A percentile compares a stretch with the other conserved stretches of the same genome.
Conservation (phyloP, 2,329 filamentous ascomycete genomes). For the Hypoxylon sp. region DNA sequence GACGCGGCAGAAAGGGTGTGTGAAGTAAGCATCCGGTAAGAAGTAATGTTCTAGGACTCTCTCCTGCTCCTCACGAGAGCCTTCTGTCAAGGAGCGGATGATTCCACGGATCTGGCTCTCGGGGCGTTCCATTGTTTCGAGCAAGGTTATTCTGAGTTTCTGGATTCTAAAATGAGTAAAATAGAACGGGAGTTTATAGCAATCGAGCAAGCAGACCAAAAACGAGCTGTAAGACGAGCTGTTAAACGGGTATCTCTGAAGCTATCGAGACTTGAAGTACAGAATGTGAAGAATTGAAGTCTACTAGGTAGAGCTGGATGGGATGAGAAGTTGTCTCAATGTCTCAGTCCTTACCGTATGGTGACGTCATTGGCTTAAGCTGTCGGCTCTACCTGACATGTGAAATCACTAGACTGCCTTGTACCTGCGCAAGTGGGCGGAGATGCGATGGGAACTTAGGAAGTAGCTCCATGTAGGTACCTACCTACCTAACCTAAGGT, state of each 20-base stretch:
- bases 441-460: not conserved
- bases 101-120: slow-evolving; percentile 72
- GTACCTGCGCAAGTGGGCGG: not conserved
- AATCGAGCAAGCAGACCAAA: not conserved
- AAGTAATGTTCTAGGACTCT: slow-evolving; percentile 78
- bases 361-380: slow-evolving; percentile 35
- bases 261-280: not conserved
- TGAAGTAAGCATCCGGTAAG: slow-evolving; percentile 76
- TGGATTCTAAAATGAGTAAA: too few species aligned
- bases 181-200: not conserved
- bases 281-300: slow-evolving; percentile 20
- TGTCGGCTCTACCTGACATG: slow-evolving; percentile 26
- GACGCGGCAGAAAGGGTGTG: slow-evolving; percentile 82
- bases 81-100: slow-evolving; percentile 76
- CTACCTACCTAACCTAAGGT: too few species aligned
- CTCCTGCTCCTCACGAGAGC: slow-evolving; percentile 73
- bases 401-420: slow-evolving; percentile 18
- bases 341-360: slow-evolving; percentile 4
- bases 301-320: not conserved
- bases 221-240: not conserved
- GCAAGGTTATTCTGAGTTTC: too few species aligned
- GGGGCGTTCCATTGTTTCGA: slow-evolving; percentile 48
- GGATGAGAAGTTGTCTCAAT: not conserved
- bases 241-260: not conserved
- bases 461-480: too few species aligned